phyloP scores from a whole-genome alignment of 2,329 filamentous ascomycete genomes.

The Calonectria montana region DNA sequence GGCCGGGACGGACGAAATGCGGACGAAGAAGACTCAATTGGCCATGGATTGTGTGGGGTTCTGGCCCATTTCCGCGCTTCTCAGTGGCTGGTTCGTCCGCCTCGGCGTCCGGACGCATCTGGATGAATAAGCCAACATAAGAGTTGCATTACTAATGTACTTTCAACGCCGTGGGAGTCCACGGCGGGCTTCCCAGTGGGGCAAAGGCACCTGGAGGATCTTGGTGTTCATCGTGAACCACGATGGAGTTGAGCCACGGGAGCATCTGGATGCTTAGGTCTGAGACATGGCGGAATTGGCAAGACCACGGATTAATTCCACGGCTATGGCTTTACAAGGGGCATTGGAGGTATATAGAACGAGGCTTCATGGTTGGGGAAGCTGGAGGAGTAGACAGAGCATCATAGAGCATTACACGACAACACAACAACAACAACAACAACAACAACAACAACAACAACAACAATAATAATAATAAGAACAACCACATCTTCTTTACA shows the following conservation, averaged over 20 bases:
- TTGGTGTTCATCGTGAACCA: not conserved
- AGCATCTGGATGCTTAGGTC: not conserved
- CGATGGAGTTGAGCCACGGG: not conserved
- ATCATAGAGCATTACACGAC: not conserved
- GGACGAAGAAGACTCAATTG: constrained; percentile 18
- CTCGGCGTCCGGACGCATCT: constrained; percentile 31
- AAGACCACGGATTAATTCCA: not conserved
- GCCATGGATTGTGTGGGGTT: not conserved
- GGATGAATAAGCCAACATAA: constrained; percentile 15
- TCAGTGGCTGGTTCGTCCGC: constrained; percentile 24
- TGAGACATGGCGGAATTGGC: constrained; percentile 3
- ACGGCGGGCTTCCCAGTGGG: constrained; percentile 4
- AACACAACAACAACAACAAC: too few relatives aligned
- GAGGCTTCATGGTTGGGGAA: not conserved
- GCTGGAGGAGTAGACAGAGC: not conserved
- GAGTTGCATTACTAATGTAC: constrained; percentile 25
- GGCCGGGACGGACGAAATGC: constrained; percentile 26
- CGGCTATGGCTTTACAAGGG: not conserved
- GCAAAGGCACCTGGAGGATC: not conserved
- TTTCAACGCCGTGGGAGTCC: constrained; percentile 25
- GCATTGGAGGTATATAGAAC: not conserved
- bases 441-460: not conserved
- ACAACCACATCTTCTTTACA: not conserved
- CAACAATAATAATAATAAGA: not conserved
- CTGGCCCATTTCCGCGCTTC: not conserved